A percentile compares a stretch with the other conserved stretches of the same genome.
Evolutionary conservation across 179 eudicot genomes (phyloP).

Genomic region (Beta corolliflora): DNA sequence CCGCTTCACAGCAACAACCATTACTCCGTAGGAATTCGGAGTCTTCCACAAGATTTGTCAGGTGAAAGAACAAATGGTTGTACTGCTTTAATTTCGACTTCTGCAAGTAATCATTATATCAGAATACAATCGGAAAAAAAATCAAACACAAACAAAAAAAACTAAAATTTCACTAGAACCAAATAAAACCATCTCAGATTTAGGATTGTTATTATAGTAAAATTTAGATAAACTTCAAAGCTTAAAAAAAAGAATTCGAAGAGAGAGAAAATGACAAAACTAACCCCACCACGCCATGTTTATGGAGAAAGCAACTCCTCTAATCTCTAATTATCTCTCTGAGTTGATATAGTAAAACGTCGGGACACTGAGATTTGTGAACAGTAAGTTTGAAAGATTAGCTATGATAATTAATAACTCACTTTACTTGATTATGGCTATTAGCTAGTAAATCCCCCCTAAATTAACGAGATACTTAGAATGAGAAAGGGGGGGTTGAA

Average conservation of each 20-base stretch:
- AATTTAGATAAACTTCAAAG: background rate
- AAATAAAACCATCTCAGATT: background rate
- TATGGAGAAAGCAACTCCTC: background rate
- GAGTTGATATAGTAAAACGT: too few species aligned
- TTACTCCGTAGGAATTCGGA: constrained; percentile 43
- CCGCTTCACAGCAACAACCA: too few species aligned
- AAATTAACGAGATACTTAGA: background rate
- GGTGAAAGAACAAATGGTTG: constrained; percentile 53
- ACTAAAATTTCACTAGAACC: too few species aligned
- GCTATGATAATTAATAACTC: background rate
- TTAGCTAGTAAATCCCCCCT: background rate
- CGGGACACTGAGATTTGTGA: too few species aligned
- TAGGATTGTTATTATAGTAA: background rate
- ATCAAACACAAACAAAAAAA: too few species aligned
- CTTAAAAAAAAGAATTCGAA: background rate
- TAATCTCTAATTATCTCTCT: background rate
- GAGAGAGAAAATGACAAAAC: constrained; percentile 5
- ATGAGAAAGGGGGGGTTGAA: background rate
- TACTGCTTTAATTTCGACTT: constrained; percentile 69
- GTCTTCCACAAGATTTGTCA: constrained; percentile 46
- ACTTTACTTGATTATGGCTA: background rate
- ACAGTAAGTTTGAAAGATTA: too few species aligned
- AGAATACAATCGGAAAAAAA: background rate
- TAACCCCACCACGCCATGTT: constrained; percentile 73
- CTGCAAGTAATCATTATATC: constrained; percentile 33